phyloP scores from a whole-genome alignment of 345 rosid species.

The Corchorus olitorius region DNA sequence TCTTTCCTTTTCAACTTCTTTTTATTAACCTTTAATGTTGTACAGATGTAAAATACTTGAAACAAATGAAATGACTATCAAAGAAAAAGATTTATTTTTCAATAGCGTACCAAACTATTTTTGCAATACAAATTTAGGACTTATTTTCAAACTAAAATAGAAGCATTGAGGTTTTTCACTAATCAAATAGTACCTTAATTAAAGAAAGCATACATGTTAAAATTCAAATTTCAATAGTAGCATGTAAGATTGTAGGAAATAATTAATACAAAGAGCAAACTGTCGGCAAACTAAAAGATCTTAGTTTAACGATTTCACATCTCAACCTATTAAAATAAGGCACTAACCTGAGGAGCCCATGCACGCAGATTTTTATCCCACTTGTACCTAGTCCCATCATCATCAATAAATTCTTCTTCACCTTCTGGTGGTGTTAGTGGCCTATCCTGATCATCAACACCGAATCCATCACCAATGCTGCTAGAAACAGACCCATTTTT shows the following conservation, averaged over 20 bases:
- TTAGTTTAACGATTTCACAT: neutral
- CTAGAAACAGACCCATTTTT: constrained; percentile 52
- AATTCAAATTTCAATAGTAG: too few relatives aligned
- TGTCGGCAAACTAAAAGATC: neutral
- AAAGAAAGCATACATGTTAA: too few relatives aligned
- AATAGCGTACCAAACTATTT: too few relatives aligned
- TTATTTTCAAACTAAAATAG: too few relatives aligned
- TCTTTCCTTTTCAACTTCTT: neutral
- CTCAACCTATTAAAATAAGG: constrained; percentile 4
- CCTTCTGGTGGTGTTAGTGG: constrained; percentile 78
- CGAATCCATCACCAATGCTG: constrained; percentile 27
- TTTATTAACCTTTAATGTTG: neutral
- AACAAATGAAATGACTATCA: too few relatives aligned
- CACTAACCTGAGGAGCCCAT: constrained; percentile 95
- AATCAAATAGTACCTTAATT: too few relatives aligned
- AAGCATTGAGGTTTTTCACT: too few relatives aligned
- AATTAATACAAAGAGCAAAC: neutral
- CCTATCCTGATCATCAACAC: constrained; percentile 39
- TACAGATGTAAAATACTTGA: neutral
- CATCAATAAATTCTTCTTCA: constrained; percentile 92
- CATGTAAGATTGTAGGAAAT: neutral
- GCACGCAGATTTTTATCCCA: constrained; percentile 75
- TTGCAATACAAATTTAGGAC: too few relatives aligned
- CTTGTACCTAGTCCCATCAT: constrained; percentile 87
- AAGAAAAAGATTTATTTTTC: too few relatives aligned